Base-by-base conservation (phyloP, 257 asterid species). In the Primulina eburnea region DNA sequence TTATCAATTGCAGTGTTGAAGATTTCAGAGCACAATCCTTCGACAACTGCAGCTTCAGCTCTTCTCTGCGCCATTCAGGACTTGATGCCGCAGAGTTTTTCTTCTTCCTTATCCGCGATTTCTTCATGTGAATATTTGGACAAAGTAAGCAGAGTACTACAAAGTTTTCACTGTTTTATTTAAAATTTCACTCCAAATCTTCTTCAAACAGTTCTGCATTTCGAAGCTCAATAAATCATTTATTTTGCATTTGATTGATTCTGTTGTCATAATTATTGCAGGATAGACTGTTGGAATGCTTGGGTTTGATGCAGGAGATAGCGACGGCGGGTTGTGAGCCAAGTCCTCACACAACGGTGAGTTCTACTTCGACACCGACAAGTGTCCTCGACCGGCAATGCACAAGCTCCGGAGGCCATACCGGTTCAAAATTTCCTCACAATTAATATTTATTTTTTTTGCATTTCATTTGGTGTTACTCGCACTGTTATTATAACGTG, bases 41-140 rank as follows among this genome's bases (percentile, higher is more conserved):
- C 93, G 10, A 69, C 65, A 67, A 63, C 83, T 8, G 82, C 88
- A 70, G 93, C 87, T 71, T 84, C 93, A 9, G 87, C 88, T 32
- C 73, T 87, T 65, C 87, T 87, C 33, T 72, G 81, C 35, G 88
- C 85, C 16, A 52, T 80, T 75, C 79, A 69, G 11, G 85, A 79
- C 64, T 75, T 81, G 60, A 68, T 71, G 71, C 87, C 86, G 37
- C 53, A 35, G 35, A 33, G 71, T 28, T 68, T 74, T 56, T 38
- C 83, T 32, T 82, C 86, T n/a, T 79, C 76, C 70, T 11, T 32
- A 71, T 68, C 69, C 38, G 71, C 68, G 50, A 74, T 85, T 70
- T 79, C 76, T 35, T 67, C 77, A 4, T 78, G 76, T 61, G 82
- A 78, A 63, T 73, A 72, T 65, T 70, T 81, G 35, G 64, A 81